Conservation (phyloP, 257 asterid genomes). For the Solanum dulcamara region DNA sequence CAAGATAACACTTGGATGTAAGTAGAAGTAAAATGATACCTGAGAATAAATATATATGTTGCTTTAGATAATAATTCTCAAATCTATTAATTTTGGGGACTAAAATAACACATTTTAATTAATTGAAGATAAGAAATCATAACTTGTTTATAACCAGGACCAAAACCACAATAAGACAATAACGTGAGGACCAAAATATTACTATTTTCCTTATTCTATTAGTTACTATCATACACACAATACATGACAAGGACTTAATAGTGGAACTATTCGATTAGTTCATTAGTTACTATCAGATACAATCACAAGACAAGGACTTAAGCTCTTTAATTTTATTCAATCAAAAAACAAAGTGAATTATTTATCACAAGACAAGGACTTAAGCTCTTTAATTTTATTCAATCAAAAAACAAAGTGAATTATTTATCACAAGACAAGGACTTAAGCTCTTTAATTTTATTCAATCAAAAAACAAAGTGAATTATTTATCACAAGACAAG, state of each 20-base stretch:
- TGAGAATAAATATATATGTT: no score
- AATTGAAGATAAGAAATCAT: no score
- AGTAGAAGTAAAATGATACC: no score
- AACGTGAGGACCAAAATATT: no score
- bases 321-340: not conserved
- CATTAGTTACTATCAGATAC: not conserved
- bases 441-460: not conserved
- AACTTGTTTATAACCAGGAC: no score
- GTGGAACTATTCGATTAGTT: not conserved
- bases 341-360: not conserved
- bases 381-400: not conserved
- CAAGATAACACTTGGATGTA: no score
- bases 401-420: not conserved
- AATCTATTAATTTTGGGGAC: no score
- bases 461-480: not conserved
- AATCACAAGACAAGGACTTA: not conserved
- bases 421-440: not conserved
- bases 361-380: not conserved
- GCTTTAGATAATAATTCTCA: no score
- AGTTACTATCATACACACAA: not conserved
- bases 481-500: not conserved
- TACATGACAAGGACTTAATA: not conserved
- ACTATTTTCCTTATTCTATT: no score
- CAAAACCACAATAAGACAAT: no score
- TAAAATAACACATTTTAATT: no score